Evolutionary conservation across 495 filamentous ascomycete genomes (phyloP), one percentile per base, ranked within the genome.

Genomic region (Trichocladium antarcticum): DNA sequence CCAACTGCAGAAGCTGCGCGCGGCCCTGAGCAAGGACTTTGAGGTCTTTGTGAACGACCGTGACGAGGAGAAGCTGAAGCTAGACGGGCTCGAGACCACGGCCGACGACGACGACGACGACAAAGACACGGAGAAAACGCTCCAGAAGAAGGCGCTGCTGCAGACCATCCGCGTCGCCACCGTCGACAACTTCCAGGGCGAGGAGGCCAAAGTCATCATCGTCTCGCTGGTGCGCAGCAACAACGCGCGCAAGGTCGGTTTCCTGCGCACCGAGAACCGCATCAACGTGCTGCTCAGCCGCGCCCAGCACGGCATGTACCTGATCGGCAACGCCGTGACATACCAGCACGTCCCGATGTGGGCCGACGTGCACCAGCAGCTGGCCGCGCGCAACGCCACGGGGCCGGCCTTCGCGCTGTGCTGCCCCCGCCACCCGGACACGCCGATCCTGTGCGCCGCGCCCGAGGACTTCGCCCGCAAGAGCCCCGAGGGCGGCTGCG

Each of bases 121-220:
- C n/a, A 8, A 16, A 14, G 35, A 1, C n/a, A 7, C 1, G 2
- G 28, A 0, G 34, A 6, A 51, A 51, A 15, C 10, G 21, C 22
- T 48, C 22, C 48, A 64, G 39, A 79, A 78, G 54, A 73, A 67
- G 17, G 76, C 67, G 0, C 66, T 89, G 1, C 53, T 81, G 0
- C 69, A 82, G n/a, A 68, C 70, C 11, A 63, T 93, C 2, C 70
- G 82, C 21, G 60, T 87, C 6, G 83, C 87, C n/a, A 92, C 83
- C 0, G 79, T 93, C n/a, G 87, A 92, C 60, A 89, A 87, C 57
- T 89, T 89, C 48, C 85, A 89, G 56, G 84, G 84, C 6, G 85
- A 92, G 59, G 84, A 92, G 56, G 84, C 84, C 12, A 84, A 86
- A 44, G 72, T 90, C 3, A 73, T 92, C 9, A 69, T 92, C n/a